phyloP scores from a whole-genome alignment of 345 rosid species.

The rapeseed (Brassica napus) region Da-Ae NC_063435.1:4289001-4289500 shows the following conservation, averaged over 20 bases:
- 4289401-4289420: slow-evolving; percentile 6
- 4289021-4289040: slow-evolving; percentile 70
- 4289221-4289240: slow-evolving; percentile 60
- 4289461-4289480: background rate
- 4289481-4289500: background rate
- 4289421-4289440: background rate
- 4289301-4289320: slow-evolving; percentile 61
- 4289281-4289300: slow-evolving; percentile 57
- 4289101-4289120: slow-evolving; percentile 60
- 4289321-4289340: slow-evolving; percentile 41
- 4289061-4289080: slow-evolving; percentile 66
- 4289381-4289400: background rate
- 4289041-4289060: slow-evolving; percentile 61
- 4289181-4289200: slow-evolving; percentile 54
- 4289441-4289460: background rate
- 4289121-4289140: slow-evolving; percentile 61
- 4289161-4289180: slow-evolving; percentile 33
- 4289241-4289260: slow-evolving; percentile 58
- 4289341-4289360: slow-evolving; percentile 6
- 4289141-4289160: slow-evolving; percentile 48
- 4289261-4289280: slow-evolving; percentile 74
- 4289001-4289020: slow-evolving; percentile 69
- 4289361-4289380: background rate
- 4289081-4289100: slow-evolving; percentile 55
- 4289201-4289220: slow-evolving; percentile 57